Evolutionary conservation across 495 filamentous ascomycete genomes (phyloP).

Genomic region (Platismatia glauca): DNA sequence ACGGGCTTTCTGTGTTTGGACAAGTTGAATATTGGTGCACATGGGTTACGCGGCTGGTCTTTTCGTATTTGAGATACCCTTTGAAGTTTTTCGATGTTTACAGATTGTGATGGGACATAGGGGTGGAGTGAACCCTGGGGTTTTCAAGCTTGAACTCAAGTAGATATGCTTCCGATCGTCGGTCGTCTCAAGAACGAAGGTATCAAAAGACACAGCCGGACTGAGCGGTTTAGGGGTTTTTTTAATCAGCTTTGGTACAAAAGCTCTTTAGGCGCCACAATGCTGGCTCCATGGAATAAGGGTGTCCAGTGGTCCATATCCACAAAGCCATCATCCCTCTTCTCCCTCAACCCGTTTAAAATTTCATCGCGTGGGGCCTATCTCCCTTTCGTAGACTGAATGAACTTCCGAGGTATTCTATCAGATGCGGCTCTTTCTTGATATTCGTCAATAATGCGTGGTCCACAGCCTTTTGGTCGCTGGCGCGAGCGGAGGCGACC

Average conservation of each 20-base stretch:
- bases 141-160: too few species aligned
- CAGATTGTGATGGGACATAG: neutral
- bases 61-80: constrained; percentile 11
- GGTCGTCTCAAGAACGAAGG: neutral
- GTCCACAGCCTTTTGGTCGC: constrained; percentile 96
- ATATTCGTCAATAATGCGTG: constrained; percentile 82
- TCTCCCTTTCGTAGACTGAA: constrained; percentile 98
- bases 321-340: neutral
- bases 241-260: constrained; percentile 11
- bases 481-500: constrained; percentile 75
- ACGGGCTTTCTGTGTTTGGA: neutral
- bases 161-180: too few species aligned
- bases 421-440: constrained; percentile 89
- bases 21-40: neutral
- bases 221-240: constrained; percentile 1
- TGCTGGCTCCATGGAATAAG: neutral
- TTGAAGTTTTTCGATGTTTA: neutral
- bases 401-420: constrained; percentile 78
- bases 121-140: too few species aligned
- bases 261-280: constrained; percentile 11
- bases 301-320: neutral
- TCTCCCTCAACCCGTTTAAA: constrained; percentile 42
- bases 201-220: neutral
- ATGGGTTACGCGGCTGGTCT: neutral
- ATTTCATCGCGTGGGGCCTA: constrained; percentile 96